Percentiles rank a stretch among this genome's conserved stretches.
Evolutionary conservation across 768 basidiomycete species (phyloP).

Genomic region (Leccinum boreale): DNA sequence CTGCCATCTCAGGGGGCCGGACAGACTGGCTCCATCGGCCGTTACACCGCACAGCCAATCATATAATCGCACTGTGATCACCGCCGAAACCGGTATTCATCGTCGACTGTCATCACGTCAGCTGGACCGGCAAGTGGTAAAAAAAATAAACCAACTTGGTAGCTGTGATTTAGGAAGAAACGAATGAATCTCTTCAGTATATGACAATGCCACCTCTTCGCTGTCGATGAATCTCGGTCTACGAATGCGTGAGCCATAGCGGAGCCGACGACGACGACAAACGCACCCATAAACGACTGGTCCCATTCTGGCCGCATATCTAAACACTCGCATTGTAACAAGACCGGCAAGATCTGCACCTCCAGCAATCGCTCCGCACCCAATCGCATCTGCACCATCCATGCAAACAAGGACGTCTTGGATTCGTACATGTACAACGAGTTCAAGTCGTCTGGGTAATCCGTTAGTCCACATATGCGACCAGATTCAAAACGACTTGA

Average conservation of each 20-base stretch:
- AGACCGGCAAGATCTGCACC: constrained; percentile 63
- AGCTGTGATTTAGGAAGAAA: constrained; percentile 74
- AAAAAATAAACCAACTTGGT: constrained; percentile 42
- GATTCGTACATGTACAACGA: constrained; percentile 92
- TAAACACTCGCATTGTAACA: constrained; percentile 84
- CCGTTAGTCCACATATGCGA: not conserved
- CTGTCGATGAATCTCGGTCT: constrained; percentile 80
- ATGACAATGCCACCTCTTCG: constrained; percentile 55
- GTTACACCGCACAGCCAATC: constrained; percentile 64
- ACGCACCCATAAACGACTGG: constrained; percentile 70
- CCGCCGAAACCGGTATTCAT: constrained; percentile 79
- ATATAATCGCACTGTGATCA: constrained; percentile 75
- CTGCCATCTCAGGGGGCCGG: constrained; percentile 50
- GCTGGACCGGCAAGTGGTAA: not conserved
- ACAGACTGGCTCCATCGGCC: constrained; percentile 59
- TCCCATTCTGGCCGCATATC: constrained; percentile 82
- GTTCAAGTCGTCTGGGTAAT: constrained; percentile 72
- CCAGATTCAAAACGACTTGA: constrained; percentile 5
- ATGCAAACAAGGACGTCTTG: constrained; percentile 85
- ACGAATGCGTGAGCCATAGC: not conserved
- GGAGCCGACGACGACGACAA: not conserved
- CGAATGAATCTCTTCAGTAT: constrained; percentile 77
- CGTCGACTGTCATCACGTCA: constrained; percentile 35
- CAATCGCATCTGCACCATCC: constrained; percentile 75
- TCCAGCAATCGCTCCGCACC: constrained; percentile 87